Evolutionary conservation across 768 basidiomycete species (phyloP), one percentile per base, ranked within the genome.

Genomic region (Tephrocybe sp.): DNA sequence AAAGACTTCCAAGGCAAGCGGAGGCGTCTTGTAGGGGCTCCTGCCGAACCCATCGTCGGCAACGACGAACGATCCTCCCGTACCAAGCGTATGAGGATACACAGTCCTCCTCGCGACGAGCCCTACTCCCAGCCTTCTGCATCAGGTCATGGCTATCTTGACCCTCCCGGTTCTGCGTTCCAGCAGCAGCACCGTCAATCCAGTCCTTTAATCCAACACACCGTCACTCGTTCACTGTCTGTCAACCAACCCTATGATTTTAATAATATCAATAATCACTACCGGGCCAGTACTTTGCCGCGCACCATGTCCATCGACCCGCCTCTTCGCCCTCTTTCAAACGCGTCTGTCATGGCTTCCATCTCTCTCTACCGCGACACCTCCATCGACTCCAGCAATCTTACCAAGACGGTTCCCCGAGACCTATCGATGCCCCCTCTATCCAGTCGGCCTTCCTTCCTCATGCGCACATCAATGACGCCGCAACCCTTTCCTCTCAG

Each of bases 251-350:
- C 64, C 46, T 57, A 65, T 53, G 54, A 64, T 31, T 28, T 61
- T 37, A 64, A 59, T 64, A 66, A 64, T 63, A 54, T 37, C 40
- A 52, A 44, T 37, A 59, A 56, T 55, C 18, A 42, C 57, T 36
- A 71, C 73, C 73, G 71, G 35, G 65, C 65, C 26, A 65, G 67
- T 27, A 55, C 65, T 16, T 58, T 70, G 35, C 66, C 71, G 39
- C 82, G 86, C 42, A 88, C 85, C 24, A 86, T 86, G 82, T 87
- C 86, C 37, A 80, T 86, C 62, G 87, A 89, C 65, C 86, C 85
- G 4, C 79, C 82, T 5, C 55, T 62, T 35, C 64, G 57, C 15
- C 59, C 68, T 28, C 62, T 73, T 11, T 69, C 75, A 51, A 71
- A 66, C 62, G 71, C 47, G 54, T 69, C 58, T 61, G 62, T 69